A percentile compares a stretch with the other conserved stretches of the same genome.
phyloP scores from a whole-genome alignment of 2,329 filamentous ascomycete genomes.

The Sarocladium kiliense region DNA sequence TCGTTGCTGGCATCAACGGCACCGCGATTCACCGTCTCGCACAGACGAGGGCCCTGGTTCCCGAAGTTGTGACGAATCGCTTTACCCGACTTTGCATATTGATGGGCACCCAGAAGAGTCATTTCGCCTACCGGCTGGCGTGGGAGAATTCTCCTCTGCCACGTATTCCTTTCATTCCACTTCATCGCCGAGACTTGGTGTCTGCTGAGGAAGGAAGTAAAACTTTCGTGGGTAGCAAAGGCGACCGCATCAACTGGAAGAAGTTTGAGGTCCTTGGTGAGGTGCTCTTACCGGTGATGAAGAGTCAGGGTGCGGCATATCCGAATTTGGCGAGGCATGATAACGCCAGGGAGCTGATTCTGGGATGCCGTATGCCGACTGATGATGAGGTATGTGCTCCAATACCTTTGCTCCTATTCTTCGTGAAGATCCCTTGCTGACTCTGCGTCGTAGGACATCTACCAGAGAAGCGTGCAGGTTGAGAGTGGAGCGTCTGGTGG shows the following conservation, averaged over 20 bases:
- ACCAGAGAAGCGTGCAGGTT: slow-evolving; percentile 55
- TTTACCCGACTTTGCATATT: slow-evolving; percentile 85
- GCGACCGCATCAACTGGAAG: slow-evolving; percentile 87
- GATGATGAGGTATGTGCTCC: slow-evolving; percentile 74
- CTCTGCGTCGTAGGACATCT: slow-evolving; percentile 48
- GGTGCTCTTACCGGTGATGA: slow-evolving; percentile 83
- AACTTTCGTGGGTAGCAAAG: slow-evolving; percentile 73
- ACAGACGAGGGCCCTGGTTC: slow-evolving; percentile 73
- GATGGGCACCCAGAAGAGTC: slow-evolving; percentile 88
- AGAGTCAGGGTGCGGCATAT: slow-evolving; percentile 82
- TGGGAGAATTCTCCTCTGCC: slow-evolving; percentile 94
- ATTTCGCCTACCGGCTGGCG: slow-evolving; percentile 91
- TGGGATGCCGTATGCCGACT: slow-evolving; percentile 75
- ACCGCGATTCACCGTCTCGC: slow-evolving; percentile 78
- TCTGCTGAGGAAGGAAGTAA: slow-evolving; percentile 88
- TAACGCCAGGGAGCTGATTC: slow-evolving; percentile 65
- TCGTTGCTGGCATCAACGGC: slow-evolving; percentile 88
- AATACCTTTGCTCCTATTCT: neutral
- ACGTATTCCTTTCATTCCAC: slow-evolving; percentile 86
- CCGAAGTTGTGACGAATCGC: slow-evolving; percentile 67
- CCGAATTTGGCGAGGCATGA: slow-evolving; percentile 66
- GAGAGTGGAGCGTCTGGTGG: slow-evolving; percentile 44
- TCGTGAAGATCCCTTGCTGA: slow-evolving; percentile 17
- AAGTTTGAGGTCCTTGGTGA: slow-evolving; percentile 97
- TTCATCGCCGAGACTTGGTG: slow-evolving; percentile 84